Evolutionary conservation across 2,329 filamentous ascomycete genomes (phyloP), one percentile per base, ranked within the genome.

Genomic region (Aspergillus hortae): DNA sequence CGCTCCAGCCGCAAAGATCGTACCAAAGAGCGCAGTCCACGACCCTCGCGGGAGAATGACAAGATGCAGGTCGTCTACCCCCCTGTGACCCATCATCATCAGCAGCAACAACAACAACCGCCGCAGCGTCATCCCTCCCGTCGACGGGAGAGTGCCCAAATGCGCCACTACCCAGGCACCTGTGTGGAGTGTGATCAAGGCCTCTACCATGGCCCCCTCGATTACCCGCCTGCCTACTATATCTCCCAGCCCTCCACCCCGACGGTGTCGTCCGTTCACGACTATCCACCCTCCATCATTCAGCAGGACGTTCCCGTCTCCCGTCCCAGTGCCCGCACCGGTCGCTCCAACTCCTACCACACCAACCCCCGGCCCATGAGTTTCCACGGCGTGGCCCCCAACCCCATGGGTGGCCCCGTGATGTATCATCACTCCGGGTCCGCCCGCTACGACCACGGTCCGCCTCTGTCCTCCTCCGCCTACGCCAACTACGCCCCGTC

Each of bases 171-270:
- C 44, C 65, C 66, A 21, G 64, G 64, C 27, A 56, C 53, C 30
- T 72, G 69, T 55, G 67, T 64, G 61, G 68, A 73, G 7, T 71
- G 68, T 49, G 64, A 73, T 44, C 58, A 64, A 21, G 63, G 63
- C 30, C 56, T 66, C 33, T 69, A 69, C 50, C 70, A 74, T 55
- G 57, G 61, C 4, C 57, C 67, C 17, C 64, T 68, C 49, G 67
- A 71, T 6, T 69, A 65, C 25, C 48, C 61, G 4, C 35, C 35
- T 1, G 4, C 6, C 15, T 67, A 69, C 51, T 68, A 68, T 51
- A 55, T 62, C 33, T 53, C 61, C 5, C 57, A 56, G 46, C 58
- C 61, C 7, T 63, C 65, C 14, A 53, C 56, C 25, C 56, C 66
- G 23, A 23, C 23, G 4, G 23, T 23, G 23, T 23, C 23, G 11